phyloP scores from a whole-genome alignment of 2,329 filamentous ascomycete species.

The Claviceps sp. region DNA sequence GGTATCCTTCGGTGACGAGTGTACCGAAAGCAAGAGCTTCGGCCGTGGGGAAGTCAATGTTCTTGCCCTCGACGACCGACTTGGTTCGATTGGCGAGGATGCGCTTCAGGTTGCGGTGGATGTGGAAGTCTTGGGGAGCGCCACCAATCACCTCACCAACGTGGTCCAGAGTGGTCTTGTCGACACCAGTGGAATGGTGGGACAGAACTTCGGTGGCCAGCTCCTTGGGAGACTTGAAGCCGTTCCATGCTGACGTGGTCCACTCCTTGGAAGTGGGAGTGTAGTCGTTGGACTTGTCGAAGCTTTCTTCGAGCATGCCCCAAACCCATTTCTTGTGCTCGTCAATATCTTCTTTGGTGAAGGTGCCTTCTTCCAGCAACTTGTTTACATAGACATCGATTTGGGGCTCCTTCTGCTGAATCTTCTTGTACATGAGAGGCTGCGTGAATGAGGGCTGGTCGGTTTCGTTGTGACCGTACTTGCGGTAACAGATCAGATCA shows the following conservation, averaged over 20 bases:
- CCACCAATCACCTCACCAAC: constrained; percentile 71
- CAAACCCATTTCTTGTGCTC: constrained; percentile 99
- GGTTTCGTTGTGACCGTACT: constrained; percentile 98
- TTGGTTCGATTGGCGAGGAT: constrained; percentile 84
- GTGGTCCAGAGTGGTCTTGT: constrained; percentile 58
- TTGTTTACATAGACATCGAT: constrained; percentile 87
- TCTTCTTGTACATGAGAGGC: constrained; percentile 98
- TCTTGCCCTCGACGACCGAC: constrained; percentile 79
- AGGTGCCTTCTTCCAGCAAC: constrained; percentile 81
- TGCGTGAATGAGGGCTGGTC: constrained; percentile 99
- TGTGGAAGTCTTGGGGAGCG: constrained; percentile 70
- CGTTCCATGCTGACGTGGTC: constrained; percentile 98
- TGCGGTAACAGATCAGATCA: constrained; percentile 97
- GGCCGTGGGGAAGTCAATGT: constrained; percentile 95
- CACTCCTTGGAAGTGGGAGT: constrained; percentile 93
- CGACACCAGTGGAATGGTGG: constrained; percentile 76
- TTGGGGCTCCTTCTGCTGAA: constrained; percentile 69
- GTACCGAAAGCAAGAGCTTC: constrained; percentile 92
- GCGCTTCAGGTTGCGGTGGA: constrained; percentile 94
- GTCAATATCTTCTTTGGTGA: constrained; percentile 93
- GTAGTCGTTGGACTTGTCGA: constrained; percentile 94
- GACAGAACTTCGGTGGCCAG: constrained; percentile 87
- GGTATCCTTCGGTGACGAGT: constrained; percentile 83
- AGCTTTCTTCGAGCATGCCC: constrained; percentile 97
- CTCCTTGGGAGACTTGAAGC: constrained; percentile 98